Evolutionary conservation across 2,329 filamentous ascomycete species (phyloP).

Genomic region (Cladophialophora psammophila): DNA sequence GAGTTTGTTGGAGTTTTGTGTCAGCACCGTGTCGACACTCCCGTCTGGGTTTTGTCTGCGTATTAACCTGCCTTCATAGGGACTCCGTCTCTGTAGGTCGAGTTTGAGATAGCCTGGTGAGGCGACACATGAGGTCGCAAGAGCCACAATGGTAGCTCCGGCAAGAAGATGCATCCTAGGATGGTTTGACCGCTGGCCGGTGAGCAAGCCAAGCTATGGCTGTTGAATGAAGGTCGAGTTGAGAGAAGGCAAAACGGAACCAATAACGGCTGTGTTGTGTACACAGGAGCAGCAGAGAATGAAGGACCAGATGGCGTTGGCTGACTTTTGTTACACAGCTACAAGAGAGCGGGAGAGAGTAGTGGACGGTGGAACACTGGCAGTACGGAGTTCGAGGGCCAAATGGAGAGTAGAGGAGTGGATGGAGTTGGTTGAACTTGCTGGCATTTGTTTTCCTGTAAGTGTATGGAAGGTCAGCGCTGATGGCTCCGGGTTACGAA

Average conservation of each 20-base stretch:
- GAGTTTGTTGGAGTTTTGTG: conserved; percentile 25
- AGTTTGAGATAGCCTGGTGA: conserved; percentile 33
- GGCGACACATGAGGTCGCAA: conserved; percentile 26
- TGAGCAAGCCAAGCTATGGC: not conserved
- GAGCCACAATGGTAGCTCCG: conserved; percentile 13
- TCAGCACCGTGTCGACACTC: conserved; percentile 20
- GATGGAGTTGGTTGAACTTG: not conserved
- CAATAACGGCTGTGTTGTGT: not conserved
- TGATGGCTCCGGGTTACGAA: not conserved
- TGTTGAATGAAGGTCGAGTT: not conserved
- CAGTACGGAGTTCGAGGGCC: not conserved
- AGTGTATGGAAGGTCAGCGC: not conserved
- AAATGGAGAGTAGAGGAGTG: not conserved
- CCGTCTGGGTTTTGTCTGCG: conserved; percentile 26
- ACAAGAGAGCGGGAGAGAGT: not conserved
- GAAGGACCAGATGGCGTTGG: not conserved
- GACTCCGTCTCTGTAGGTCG: conserved; percentile 19
- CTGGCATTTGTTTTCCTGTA: not conserved
- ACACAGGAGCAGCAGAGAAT: conserved; percentile 10
- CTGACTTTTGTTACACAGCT: not conserved
- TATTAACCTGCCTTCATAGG: conserved; percentile 13
- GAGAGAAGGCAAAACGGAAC: not conserved
- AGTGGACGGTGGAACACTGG: not conserved
- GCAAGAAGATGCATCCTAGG: conserved; percentile 14
- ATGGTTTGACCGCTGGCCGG: not conserved